Conservation (phyloP, 2,329 filamentous ascomycete genomes). For the Fusarium sp. region DNA sequence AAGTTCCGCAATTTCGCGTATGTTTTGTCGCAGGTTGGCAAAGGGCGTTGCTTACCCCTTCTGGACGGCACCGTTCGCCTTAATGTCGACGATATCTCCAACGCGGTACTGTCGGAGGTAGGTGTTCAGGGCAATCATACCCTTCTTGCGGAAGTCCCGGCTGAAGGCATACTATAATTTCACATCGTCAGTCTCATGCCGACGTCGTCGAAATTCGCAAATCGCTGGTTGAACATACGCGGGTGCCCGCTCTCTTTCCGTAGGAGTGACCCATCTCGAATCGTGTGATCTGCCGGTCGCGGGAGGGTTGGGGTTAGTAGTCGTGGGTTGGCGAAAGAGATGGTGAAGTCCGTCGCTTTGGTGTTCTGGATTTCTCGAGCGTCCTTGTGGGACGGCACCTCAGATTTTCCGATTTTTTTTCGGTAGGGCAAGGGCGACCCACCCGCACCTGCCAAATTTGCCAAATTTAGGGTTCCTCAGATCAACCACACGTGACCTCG, state of each 20-base stretch:
- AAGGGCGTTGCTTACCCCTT: slow-evolving; percentile 78
- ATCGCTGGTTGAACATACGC: slow-evolving; percentile 66
- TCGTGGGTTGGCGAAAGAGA: slow-evolving; percentile 56
- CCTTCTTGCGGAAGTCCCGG: slow-evolving; percentile 93
- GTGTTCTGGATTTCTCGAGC: slow-evolving; percentile 53
- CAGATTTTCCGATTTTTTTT: slow-evolving; percentile 53
- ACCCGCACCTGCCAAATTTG: slow-evolving; percentile 2
- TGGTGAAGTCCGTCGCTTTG: slow-evolving; percentile 49
- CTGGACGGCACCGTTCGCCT: slow-evolving; percentile 97
- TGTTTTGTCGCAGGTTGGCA: slow-evolving; percentile 31
- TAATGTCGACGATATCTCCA: slow-evolving; percentile 98
- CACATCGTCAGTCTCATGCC: slow-evolving; percentile 47
- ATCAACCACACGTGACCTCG: slow-evolving; percentile 44
- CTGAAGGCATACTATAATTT: slow-evolving; percentile 83
- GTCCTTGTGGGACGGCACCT: slow-evolving; percentile 53
- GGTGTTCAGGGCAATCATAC: slow-evolving; percentile 91
- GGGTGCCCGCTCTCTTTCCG: slow-evolving; percentile 88
- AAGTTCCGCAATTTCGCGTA: slow-evolving; percentile 27
- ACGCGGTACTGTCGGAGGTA: slow-evolving; percentile 97
- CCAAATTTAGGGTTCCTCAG: slow-evolving; percentile 50
- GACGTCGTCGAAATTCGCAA: slow-evolving; percentile 30
- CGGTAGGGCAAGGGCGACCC: slow-evolving; percentile 50
- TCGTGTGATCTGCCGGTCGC: slow-evolving; percentile 58
- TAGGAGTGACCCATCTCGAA: slow-evolving; percentile 86
- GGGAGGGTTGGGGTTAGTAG: slow-evolving; percentile 54